Conservation (phyloP, 106 monocot genomes). For the Posidonia australis region DNA sequence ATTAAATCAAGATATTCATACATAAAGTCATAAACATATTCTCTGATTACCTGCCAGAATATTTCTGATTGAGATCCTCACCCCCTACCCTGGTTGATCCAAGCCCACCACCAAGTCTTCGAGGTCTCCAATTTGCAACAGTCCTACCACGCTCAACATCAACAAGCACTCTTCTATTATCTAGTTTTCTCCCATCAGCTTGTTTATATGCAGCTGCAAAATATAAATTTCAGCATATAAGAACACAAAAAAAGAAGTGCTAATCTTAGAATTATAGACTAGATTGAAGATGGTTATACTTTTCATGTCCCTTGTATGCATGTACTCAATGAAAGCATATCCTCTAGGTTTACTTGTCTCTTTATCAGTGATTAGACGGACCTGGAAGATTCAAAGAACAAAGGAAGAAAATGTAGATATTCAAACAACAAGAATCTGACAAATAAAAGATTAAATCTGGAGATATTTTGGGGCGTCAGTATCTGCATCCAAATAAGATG, state of each 20-base stretch:
- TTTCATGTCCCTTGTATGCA: slow-evolving; percentile 97
- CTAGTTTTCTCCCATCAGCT: slow-evolving; percentile 96
- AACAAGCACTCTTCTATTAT: slow-evolving; percentile 75
- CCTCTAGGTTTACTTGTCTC: slow-evolving; percentile 87
- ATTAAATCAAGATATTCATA: background rate
- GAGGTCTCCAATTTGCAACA: slow-evolving; percentile 92
- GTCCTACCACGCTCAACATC: slow-evolving; percentile 99
- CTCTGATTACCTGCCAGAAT: slow-evolving; percentile 45
- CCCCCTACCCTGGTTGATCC: slow-evolving; percentile 86
- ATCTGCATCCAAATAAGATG: background rate
- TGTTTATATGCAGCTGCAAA: slow-evolving; percentile 93
- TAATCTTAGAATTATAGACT: background rate
- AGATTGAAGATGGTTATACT: slow-evolving; percentile 40
- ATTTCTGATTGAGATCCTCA: slow-evolving; percentile 65
- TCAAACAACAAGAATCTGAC: background rate
- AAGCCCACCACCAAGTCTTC: slow-evolving; percentile 94
- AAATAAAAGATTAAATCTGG: background rate
- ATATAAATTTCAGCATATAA: slow-evolving; percentile 1
- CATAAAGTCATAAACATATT: background rate
- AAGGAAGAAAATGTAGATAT: slow-evolving; percentile 8
- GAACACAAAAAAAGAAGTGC: background rate
- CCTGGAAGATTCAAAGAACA: slow-evolving; percentile 36
- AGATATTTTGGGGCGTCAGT: background rate
- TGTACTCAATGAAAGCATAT: slow-evolving; percentile 91
- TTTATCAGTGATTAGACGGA: slow-evolving; percentile 70